Percentiles rank a stretch among this genome's conserved stretches.
phyloP scores from a whole-genome alignment of 352 stramenopile species.

The Pythium utonaiense region DNA sequence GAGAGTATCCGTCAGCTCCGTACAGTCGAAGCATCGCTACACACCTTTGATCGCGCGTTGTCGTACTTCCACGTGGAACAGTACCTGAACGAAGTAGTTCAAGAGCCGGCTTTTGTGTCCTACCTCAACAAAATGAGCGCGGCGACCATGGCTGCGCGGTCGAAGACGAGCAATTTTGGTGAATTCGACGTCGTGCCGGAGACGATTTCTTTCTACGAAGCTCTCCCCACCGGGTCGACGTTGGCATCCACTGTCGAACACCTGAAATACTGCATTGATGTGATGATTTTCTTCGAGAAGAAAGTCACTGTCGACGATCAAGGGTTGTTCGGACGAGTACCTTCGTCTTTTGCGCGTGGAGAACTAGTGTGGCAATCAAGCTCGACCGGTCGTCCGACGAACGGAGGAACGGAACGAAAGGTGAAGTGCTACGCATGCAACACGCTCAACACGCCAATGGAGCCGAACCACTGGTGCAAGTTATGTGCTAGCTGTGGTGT shows the following conservation, averaged over 20 bases:
- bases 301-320: constrained; percentile 71
- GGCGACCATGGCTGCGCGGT: constrained; percentile 22
- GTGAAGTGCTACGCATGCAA: constrained; percentile 71
- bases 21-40: constrained; percentile 70
- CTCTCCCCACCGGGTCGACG: constrained; percentile 38
- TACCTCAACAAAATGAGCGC: constrained; percentile 76
- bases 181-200: constrained; percentile 64
- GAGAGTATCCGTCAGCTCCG: constrained; percentile 71
- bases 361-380: constrained; percentile 67
- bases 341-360: constrained; percentile 72
- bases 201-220: constrained; percentile 69
- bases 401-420: constrained; percentile 54
- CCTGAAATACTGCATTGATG: constrained; percentile 80
- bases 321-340: constrained; percentile 62
- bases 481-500: constrained; percentile 74
- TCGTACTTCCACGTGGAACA: constrained; percentile 84
- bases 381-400: constrained; percentile 24
- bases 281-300: constrained; percentile 87
- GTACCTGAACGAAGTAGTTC: constrained; percentile 74
- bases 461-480: constrained; percentile 67
- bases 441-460: constrained; percentile 58
- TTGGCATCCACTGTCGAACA: constrained; percentile 65
- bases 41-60: constrained; percentile 76
- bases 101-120: constrained; percentile 56
- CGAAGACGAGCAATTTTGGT: constrained; percentile 5